Evolutionary conservation across 179 eudicot genomes (phyloP).

Genomic region (Carnegiea gigantea): DNA sequence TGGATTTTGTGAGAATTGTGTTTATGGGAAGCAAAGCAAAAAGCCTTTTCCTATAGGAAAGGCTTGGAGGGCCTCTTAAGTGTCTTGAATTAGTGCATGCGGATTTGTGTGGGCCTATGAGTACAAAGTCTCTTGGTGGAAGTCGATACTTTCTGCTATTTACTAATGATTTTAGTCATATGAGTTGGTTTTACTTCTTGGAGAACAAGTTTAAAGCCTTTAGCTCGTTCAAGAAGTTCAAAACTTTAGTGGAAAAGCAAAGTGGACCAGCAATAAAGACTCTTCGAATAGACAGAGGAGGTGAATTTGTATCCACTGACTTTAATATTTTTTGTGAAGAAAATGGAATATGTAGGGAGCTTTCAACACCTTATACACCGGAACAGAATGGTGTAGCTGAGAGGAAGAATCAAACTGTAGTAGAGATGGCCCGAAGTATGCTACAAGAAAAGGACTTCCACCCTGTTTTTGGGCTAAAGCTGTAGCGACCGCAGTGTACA

Average conservation of each 20-base stretch:
- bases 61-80: no score
- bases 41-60: slow-evolving; percentile 15
- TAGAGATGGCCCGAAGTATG: no score
- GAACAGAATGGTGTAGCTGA: background rate
- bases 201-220: background rate
- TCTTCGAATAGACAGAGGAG: slow-evolving; percentile 23
- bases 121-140: background rate
- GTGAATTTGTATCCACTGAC: slow-evolving; percentile 11
- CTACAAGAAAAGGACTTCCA: no score
- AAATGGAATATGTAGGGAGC: background rate
- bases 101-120: background rate
- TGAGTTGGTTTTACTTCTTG: background rate
- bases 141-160: background rate
- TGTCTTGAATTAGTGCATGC: no score
- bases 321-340: no score
- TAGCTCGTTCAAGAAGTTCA: background rate
- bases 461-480: no score
- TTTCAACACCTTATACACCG: slow-evolving; percentile 5
- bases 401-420: background rate
- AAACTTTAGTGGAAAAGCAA: background rate
- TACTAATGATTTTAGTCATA: background rate
- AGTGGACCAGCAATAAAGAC: background rate
- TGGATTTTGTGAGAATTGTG: slow-evolving; percentile 18
- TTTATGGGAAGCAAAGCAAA: slow-evolving; percentile 9
- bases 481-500: no score